Evolutionary conservation across 768 basidiomycete genomes (phyloP), one percentile per base, ranked within the genome.

Genomic region (Chalciporus sphaerocephalus): DNA sequence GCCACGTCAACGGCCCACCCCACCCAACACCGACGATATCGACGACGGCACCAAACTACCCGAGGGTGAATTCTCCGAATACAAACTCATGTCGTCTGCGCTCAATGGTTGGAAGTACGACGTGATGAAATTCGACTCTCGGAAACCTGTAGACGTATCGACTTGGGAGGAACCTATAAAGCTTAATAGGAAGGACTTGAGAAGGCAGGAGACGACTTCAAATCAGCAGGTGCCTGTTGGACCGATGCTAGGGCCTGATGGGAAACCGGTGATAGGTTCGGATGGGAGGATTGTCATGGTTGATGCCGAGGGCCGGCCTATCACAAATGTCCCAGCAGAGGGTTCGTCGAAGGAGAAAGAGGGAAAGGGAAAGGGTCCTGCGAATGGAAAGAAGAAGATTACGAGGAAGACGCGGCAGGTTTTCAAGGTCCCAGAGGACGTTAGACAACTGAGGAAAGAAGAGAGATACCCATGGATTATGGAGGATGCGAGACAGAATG

Each of bases 391-490:
- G 75, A 87, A 83, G 68, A 75, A 82, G 57, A 82, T 86, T 69
- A 76, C 81, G 79, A 88, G 78, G 80, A 93, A 83, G 78, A 92
- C 71, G 54, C 79, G 64, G 70, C 91, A 82, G 70, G 87, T 93
- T 16, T 92, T 85, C 68, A 76, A 81, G 50, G 84, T 92, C 2
- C 80, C 87, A 0, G 89, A 92, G 44, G 83, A 83, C 30, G 74
- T 79, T 40, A 72, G 90, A 54, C 84, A 89, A 67, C 71, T 93
- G 56, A 74, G 87, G 63, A 78, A 77, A 58, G 92, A 94, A 68
- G 92, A 94, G 68, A 72, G 87, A 52, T 88, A 87, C 65, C 92
- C 92, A 2, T 94, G 92, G 92, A 85, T 94, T 30, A 79, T 93
- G 70, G 92, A 94, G 70, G 90, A 92, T 61, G 78, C 75, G 28